phyloP scores from a whole-genome alignment of 2,329 filamentous ascomycete genomes.

The Sporothrix curviconia region DNA sequence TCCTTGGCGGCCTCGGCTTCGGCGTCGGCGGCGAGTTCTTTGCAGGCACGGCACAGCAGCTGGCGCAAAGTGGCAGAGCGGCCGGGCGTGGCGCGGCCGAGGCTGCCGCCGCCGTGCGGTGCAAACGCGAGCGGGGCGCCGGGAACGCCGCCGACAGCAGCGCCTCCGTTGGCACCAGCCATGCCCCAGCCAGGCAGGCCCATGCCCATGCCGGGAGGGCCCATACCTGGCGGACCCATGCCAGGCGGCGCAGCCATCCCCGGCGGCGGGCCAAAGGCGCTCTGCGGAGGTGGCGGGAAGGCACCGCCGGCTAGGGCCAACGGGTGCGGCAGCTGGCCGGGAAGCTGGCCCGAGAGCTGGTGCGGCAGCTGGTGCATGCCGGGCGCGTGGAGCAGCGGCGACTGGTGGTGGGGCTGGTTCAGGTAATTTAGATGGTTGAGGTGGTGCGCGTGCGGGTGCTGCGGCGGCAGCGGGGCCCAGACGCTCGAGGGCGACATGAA shows the following conservation, averaged over 20 bases:
- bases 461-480: slow-evolving; percentile 13
- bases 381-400: background rate
- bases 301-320: background rate
- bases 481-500: slow-evolving; percentile 19
- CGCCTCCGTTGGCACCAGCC: too few species aligned
- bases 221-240: background rate
- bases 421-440: background rate
- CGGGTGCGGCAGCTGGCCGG: background rate
- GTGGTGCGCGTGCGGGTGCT: background rate
- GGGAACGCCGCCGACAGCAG: slow-evolving; percentile 9
- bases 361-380: too few species aligned
- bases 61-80: slow-evolving; percentile 64
- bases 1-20: slow-evolving; percentile 36
- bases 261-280: background rate
- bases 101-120: slow-evolving; percentile 23
- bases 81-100: slow-evolving; percentile 48
- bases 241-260: background rate
- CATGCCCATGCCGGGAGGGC: background rate
- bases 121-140: slow-evolving; percentile 24
- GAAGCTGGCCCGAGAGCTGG: too few species aligned
- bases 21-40: slow-evolving; percentile 39
- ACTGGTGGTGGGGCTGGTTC: background rate
- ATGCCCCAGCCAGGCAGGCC: background rate
- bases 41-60: slow-evolving; percentile 73
- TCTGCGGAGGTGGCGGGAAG: background rate